Percentiles rank a stretch among this genome's conserved stretches.
phyloP scores from a whole-genome alignment of 2,329 filamentous ascomycete species.

The Penicillium sp. region DNA sequence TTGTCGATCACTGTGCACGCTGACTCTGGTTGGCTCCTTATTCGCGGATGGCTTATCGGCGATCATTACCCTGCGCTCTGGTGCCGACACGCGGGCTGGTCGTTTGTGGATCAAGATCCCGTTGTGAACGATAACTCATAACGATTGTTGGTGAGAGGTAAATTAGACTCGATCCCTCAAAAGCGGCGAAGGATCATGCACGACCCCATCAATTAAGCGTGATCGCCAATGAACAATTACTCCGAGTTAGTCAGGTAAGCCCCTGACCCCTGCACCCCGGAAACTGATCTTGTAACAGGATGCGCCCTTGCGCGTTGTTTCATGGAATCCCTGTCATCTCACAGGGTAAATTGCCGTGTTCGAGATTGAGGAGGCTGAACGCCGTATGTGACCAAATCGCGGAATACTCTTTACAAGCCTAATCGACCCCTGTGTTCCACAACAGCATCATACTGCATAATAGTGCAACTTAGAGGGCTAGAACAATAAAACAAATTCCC shows the following conservation, averaged over 20 bases:
- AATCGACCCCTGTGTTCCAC: neutral
- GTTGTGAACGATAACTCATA: no score
- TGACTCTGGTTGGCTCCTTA: neutral
- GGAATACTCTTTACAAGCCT: neutral
- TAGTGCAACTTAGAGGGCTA: no score
- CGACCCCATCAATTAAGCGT: neutral
- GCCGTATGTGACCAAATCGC: neutral
- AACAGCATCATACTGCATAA: neutral
- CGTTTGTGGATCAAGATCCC: no score
- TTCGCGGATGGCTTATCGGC: neutral
- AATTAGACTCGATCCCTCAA: neutral
- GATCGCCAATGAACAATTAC: neutral
- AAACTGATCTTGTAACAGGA: neutral
- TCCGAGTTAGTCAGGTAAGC: neutral
- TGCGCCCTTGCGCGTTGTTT: constrained; percentile 6
- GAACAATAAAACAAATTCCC: no score
- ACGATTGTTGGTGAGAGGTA: neutral
- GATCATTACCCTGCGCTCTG: neutral
- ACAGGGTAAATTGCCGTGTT: neutral
- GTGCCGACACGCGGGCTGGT: neutral
- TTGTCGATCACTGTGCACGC: neutral
- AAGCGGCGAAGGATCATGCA: neutral
- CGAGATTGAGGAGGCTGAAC: neutral
- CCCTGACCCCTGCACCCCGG: neutral
- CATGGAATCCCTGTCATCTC: neutral